Conservation (phyloP, 2,329 filamentous ascomycete genomes). For the Aspergillus alliaceus region DNA sequence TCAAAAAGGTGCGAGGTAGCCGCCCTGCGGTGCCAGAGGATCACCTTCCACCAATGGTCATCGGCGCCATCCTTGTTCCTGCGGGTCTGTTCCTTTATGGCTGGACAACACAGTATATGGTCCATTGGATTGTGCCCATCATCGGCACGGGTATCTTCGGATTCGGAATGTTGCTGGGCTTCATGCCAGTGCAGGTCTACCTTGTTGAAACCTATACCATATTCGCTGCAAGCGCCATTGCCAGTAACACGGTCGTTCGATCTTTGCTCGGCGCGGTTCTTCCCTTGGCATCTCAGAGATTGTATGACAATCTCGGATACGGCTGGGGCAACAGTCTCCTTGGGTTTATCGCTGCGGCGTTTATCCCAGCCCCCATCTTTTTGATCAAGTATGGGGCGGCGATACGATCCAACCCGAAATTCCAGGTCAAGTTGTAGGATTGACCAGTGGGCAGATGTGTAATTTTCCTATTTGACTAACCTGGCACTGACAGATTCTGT, state of each 20-base stretch:
- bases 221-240: not conserved
- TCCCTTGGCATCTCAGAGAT: not conserved
- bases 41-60: not conserved
- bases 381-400: not conserved
- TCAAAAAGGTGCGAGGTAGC: no score
- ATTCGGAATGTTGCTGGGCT: not conserved
- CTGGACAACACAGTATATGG: not conserved
- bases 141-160: not conserved
- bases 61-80: not conserved
- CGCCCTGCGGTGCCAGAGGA: not conserved
- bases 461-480: no score
- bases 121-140: not conserved
- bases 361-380: constrained; percentile 38
- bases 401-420: not conserved
- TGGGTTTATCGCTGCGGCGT: constrained; percentile 49
- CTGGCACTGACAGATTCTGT: no score
- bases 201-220: not conserved
- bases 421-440: no score
- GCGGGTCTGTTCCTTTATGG: not conserved
- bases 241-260: not conserved
- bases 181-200: not conserved
- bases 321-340: constrained; percentile 50
- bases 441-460: no score
- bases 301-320: constrained; percentile 41
- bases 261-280: not conserved